A percentile compares a stretch with the other conserved stretches of the same genome.
Evolutionary conservation across 208 protist genomes (phyloP).

Genomic region (Leishmania braziliensis): DNA sequence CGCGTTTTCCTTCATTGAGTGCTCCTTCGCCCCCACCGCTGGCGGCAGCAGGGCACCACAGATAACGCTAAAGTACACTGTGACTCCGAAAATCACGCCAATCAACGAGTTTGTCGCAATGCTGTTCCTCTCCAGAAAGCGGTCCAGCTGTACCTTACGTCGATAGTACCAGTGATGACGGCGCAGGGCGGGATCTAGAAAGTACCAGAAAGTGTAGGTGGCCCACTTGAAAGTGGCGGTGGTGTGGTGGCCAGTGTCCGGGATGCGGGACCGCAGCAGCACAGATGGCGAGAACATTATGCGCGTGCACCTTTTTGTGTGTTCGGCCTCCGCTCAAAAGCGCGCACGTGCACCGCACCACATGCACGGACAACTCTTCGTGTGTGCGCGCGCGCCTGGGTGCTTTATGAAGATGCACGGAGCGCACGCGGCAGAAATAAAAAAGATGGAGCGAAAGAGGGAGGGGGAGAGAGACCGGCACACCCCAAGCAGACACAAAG

Average conservation of each 20-base stretch:
- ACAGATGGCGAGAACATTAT: conserved; percentile 13
- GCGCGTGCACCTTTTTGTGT: neutral
- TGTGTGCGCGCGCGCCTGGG: neutral
- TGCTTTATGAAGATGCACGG: neutral
- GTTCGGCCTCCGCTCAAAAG: neutral
- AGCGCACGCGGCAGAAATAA: neutral
- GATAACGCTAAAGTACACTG: conserved; percentile 61
- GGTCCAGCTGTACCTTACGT: conserved; percentile 69
- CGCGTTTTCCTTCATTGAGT: conserved; percentile 68
- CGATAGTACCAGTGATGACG: conserved; percentile 75
- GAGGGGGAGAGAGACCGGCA: neutral
- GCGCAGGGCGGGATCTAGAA: conserved; percentile 73
- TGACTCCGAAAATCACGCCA: conserved; percentile 62
- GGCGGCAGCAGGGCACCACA: conserved; percentile 39
- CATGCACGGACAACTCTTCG: neutral
- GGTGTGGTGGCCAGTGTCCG: conserved; percentile 47
- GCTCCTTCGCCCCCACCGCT: conserved; percentile 34
- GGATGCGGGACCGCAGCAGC: conserved; percentile 35
- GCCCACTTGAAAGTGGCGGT: conserved; percentile 73
- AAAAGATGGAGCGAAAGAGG: neutral
- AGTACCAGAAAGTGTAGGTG: conserved; percentile 78
- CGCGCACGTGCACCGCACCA: neutral
- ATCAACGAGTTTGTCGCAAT: conserved; percentile 61
- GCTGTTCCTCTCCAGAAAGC: conserved; percentile 70
- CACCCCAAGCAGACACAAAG: neutral